phyloP scores from a whole-genome alignment of 2,329 filamentous ascomycete species.

The Orbilia quercus region DNA sequence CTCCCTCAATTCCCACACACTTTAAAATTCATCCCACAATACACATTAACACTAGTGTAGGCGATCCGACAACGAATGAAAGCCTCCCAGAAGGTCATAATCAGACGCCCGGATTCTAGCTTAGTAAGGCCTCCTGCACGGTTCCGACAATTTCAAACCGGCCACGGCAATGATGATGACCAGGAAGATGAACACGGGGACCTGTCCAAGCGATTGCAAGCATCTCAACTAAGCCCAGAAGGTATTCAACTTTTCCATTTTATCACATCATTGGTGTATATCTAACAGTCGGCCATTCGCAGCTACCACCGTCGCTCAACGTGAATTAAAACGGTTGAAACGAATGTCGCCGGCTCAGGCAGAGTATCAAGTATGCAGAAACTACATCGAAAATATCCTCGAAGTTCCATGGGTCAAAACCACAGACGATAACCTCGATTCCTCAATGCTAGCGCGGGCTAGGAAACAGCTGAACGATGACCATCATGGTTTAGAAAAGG shows the following conservation, averaged over 20 bases:
- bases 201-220: slow-evolving; percentile 85
- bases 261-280: not conserved
- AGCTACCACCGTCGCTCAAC: slow-evolving; percentile 84
- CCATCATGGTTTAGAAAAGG: slow-evolving; percentile 94
- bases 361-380: slow-evolving; percentile 92
- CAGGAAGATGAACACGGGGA: slow-evolving; percentile 92
- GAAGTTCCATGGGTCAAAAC: slow-evolving; percentile 84
- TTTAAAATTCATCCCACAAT: slow-evolving; percentile 1
- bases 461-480: slow-evolving; percentile 93
- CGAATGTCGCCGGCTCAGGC: slow-evolving; percentile 98
- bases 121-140: slow-evolving; percentile 57
- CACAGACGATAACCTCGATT: slow-evolving; percentile 86
- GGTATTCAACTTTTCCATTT: slow-evolving; percentile 61
- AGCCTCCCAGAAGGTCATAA: slow-evolving; percentile 57
- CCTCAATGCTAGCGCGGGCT: slow-evolving; percentile 80
- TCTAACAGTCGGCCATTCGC: not conserved
- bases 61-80: slow-evolving; percentile 52
- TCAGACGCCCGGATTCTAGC: slow-evolving; percentile 56
- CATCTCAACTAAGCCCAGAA: slow-evolving; percentile 82
- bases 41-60: slow-evolving; percentile 2
- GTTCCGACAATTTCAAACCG: slow-evolving; percentile 63
- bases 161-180: slow-evolving; percentile 74
- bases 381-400: slow-evolving; percentile 82
- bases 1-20: slow-evolving; percentile 64
- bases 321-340: slow-evolving; percentile 85